A percentile compares a stretch with the other conserved stretches of the same genome.
phyloP scores from a whole-genome alignment of 2,329 filamentous ascomycete genomes.

The Arthrinium phaeospermum region DNA sequence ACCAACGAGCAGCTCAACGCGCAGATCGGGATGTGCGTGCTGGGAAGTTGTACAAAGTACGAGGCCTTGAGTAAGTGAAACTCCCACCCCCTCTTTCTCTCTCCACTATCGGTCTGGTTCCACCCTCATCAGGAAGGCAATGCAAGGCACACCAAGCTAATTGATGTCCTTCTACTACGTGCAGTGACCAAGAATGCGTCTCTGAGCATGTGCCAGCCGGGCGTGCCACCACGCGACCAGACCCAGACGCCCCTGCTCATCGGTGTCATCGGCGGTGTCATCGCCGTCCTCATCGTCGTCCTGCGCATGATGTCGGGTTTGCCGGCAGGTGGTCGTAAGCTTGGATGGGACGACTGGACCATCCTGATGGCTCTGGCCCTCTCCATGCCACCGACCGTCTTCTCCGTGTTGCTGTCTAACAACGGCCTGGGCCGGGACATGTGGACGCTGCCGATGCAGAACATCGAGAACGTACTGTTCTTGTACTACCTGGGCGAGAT shows the following conservation, averaged over 20 bases:
- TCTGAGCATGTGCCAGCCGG: conserved; percentile 24
- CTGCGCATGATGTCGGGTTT: conserved; percentile 25
- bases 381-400: conserved; percentile 26
- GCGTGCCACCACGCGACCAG: conserved; percentile 23
- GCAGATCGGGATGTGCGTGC: neutral
- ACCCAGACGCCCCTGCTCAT: conserved; percentile 23
- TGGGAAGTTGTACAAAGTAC: conserved; percentile 23
- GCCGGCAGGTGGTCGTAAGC: conserved; percentile 20
- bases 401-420: conserved; percentile 25
- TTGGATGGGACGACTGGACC: conserved; percentile 28
- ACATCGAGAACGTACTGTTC: conserved; percentile 28
- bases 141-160: neutral
- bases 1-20: conserved; percentile 11
- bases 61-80: conserved; percentile 24
- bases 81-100: neutral
- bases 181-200: conserved; percentile 26
- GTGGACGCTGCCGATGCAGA: conserved; percentile 27
- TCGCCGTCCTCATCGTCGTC: conserved; percentile 24
- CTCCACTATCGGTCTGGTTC: neutral
- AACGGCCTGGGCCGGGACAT: conserved; percentile 30
- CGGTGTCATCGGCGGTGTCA: conserved; percentile 26
- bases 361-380: conserved; percentile 24
- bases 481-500: conserved; percentile 42
- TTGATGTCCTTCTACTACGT: neutral
- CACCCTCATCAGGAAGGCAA: neutral